Evolutionary conservation across 2,329 filamentous ascomycete species (phyloP), one percentile per base, ranked within the genome.

Genomic region (Orbilia brochopaga): DNA sequence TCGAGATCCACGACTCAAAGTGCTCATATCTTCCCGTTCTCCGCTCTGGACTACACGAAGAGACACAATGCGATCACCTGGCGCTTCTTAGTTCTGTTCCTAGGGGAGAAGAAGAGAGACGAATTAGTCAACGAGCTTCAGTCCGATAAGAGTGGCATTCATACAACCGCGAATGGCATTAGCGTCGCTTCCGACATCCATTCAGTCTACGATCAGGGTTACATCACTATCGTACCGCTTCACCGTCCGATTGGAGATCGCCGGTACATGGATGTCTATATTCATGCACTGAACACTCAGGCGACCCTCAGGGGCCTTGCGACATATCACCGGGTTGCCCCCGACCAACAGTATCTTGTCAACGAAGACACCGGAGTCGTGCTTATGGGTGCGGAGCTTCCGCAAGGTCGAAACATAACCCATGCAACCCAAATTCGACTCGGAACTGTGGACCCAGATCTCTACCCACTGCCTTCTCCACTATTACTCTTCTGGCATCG

Each of bases 71-170:
- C 32, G 32, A 44, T 57, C 21, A 65, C 61, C 11, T 65, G 61
- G 61, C 51, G 53, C 42, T 65, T 65, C 17, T 19, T 65, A n/a
- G 52, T 40, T 11, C 56, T 65, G 13, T 57, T 64, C 30, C 52
- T 64, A 1, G 60, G 60, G 30, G 27, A 40, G 6, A 19, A 7
- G 17, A 64, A 40, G 13, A 52, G 51, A 32, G 23, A 57, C 5
- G 1, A 52, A 17, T 44, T 65, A 23, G 53, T 32, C n/a, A 21
- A 24, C 32, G 61, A 65, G 21, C 44, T 58, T 11, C 57, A 35
- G 40, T 65, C 61, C 19, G 32, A 58, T 32, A 21, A 48, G 15
- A 44, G 42, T 15, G 60, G 60, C 8, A 58, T 58, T 21, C 42
- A 65, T 1, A 65, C 61, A 23, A 13, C 42, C 4, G 56, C 56